These are phyloP conservation scores for Saccharomycopsis amapae DNA, from an alignment of 805 yeast genomes.

Conservation along the genomic window DNA sequence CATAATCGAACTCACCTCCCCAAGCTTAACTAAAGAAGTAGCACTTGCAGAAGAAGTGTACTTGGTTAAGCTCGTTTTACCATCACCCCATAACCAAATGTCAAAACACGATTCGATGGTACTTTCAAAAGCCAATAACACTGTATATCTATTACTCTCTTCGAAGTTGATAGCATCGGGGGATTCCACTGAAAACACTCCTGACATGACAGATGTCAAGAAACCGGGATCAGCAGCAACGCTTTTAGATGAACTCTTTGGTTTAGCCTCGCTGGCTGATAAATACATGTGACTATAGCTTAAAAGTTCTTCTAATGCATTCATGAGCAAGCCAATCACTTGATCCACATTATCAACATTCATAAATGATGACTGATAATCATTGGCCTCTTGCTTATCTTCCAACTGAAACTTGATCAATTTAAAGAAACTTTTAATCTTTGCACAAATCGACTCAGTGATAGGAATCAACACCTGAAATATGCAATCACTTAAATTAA, in stretches of 20 bases:
- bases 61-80: conserved; percentile 1
- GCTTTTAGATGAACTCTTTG: conserved; percentile 18
- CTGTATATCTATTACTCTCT: conserved; percentile 46
- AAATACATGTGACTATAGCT: conserved; percentile 22
- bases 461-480: conserved; percentile 50
- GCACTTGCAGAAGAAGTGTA: neutral
- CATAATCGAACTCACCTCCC: neutral
- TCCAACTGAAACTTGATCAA: conserved; percentile 24
- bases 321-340: conserved; percentile 38
- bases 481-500: conserved; percentile 43
- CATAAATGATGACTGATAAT: neutral
- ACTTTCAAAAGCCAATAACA: conserved; percentile 57
- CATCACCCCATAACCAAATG: conserved; percentile 70
- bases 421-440: conserved; percentile 31
- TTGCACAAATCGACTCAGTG: conserved; percentile 42
- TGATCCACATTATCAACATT: conserved; percentile 37
- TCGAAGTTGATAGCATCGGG: conserved; percentile 43
- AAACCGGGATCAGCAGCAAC: conserved; percentile 23
- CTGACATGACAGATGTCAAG: conserved; percentile 60
- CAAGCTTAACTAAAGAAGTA: neutral
- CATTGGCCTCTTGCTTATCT: neutral
- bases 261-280: conserved; percentile 22
- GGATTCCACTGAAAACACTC: conserved; percentile 69
- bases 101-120: conserved; percentile 47
- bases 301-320: conserved; percentile 63